These are phyloP conservation scores for Herpetospermum pedunculosum DNA, from an alignment of 306 rosid genomes.

Conservation along the genomic window DNA sequence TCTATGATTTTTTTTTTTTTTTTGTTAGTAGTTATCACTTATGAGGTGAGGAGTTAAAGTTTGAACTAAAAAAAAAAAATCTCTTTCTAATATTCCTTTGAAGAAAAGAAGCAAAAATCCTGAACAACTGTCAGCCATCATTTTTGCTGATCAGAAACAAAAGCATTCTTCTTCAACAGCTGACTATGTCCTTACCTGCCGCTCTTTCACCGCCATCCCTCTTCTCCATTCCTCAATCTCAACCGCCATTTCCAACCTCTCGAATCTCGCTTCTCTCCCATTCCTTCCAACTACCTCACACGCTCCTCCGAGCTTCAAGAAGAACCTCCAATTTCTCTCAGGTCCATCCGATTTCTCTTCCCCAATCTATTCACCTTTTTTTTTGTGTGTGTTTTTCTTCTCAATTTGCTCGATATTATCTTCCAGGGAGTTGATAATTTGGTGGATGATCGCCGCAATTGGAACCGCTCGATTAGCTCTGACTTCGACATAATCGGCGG, in stretches of 20 bases:
- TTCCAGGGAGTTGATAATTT: constrained; percentile 34
- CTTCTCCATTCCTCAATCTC: neutral
- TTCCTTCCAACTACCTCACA: neutral
- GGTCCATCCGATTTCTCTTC: constrained; percentile 14
- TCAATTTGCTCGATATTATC: neutral
- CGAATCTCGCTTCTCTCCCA: neutral
- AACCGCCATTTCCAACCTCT: neutral
- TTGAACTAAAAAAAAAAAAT: too few species aligned
- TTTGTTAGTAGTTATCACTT: too few species aligned
- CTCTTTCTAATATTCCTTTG: too few species aligned
- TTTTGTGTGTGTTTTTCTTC: neutral
- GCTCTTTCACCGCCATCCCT: constrained; percentile 5
- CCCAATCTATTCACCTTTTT: neutral
- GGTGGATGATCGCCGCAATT: constrained; percentile 33
- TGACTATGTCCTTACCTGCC: constrained; percentile 3
- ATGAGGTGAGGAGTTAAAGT: too few species aligned
- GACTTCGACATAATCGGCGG: constrained; percentile 13
- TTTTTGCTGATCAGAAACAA: neutral
- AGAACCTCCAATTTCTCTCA: constrained; percentile 33
- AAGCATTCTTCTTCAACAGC: neutral
- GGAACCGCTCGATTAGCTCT: constrained; percentile 34
- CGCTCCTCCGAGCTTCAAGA: constrained; percentile 28
- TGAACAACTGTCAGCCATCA: neutral
- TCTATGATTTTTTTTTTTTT: too few species aligned
- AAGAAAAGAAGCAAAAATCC: neutral